These are phyloP conservation scores for Nakaseomyces uthaithaninus DNA, from an alignment of 1,139 yeast species.

Conservation along the genomic window DNA sequence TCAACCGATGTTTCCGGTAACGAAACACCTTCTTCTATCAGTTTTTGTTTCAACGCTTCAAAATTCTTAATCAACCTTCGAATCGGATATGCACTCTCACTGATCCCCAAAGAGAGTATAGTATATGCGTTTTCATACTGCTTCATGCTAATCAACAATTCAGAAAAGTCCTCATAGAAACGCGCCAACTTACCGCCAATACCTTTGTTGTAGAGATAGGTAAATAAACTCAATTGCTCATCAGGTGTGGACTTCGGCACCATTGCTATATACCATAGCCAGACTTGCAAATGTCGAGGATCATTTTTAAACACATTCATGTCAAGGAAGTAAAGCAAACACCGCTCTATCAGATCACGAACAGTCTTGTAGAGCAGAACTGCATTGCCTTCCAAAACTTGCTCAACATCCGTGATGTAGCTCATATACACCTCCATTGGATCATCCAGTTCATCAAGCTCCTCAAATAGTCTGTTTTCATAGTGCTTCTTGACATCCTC, in stretches of 20 bases:
- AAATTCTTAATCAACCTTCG: slow-evolving; percentile 46
- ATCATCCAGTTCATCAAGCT: slow-evolving; percentile 62
- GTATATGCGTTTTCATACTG: slow-evolving; percentile 53
- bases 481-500: slow-evolving; percentile 4
- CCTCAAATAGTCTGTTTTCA: slow-evolving; percentile 35
- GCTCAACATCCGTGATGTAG: slow-evolving; percentile 63
- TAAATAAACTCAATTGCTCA: slow-evolving; percentile 41
- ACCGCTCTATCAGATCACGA: slow-evolving; percentile 51
- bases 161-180: slow-evolving; percentile 78
- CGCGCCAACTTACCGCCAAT: slow-evolving; percentile 63
- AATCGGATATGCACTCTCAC: slow-evolving; percentile 55
- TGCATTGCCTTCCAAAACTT: not conserved
- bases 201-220: slow-evolving; percentile 62
- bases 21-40: not conserved
- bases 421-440: slow-evolving; percentile 68
- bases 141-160: slow-evolving; percentile 44
- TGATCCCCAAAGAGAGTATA: slow-evolving; percentile 56
- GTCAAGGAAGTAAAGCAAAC: slow-evolving; percentile 65
- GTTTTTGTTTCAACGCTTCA: slow-evolving; percentile 30
- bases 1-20: not conserved
- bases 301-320: slow-evolving; percentile 66
- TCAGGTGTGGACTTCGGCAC: not conserved
- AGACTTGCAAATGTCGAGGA: slow-evolving; percentile 65
- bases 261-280: slow-evolving; percentile 41
- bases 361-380: slow-evolving; percentile 36